Evolutionary conservation across 2,329 filamentous ascomycete genomes (phyloP).

Genomic region (Exserohilum rostratum): DNA sequence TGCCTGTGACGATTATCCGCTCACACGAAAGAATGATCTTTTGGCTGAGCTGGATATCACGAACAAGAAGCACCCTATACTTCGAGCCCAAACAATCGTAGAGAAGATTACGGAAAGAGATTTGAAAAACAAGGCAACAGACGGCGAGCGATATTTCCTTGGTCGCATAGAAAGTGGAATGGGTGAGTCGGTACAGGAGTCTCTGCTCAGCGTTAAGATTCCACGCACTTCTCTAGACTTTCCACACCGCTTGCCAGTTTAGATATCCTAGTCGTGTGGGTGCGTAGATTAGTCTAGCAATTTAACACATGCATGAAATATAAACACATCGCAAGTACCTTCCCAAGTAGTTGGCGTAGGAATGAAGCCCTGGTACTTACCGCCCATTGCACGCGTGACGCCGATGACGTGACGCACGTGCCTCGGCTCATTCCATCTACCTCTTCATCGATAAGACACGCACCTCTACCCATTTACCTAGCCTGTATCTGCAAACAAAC

Average conservation of each 20-base stretch:
- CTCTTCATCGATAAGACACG: slow-evolving; percentile 2
- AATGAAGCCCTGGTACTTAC: not conserved
- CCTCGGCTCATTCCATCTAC: slow-evolving; percentile 3
- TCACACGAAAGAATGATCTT: slow-evolving; percentile 4
- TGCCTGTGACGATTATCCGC: slow-evolving; percentile 6
- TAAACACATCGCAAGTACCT: not conserved
- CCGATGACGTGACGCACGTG: slow-evolving; percentile 1
- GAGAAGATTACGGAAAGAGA: not conserved
- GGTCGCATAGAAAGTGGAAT: not conserved
- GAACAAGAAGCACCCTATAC: not conserved
- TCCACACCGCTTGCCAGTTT: not conserved
- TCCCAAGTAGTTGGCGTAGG: not conserved
- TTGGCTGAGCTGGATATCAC: slow-evolving; percentile 8
- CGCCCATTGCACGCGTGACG: not conserved
- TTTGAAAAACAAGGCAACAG: not conserved
- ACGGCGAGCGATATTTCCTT: not conserved
- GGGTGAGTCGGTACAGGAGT: not conserved
- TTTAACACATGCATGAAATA: not conserved
- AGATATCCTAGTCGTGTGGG: not conserved
- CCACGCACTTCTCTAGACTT: not conserved
- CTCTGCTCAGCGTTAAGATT: not conserved
- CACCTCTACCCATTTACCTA: not conserved
- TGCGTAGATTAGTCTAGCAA: not conserved
- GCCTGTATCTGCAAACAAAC: no score
- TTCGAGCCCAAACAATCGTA: not conserved